Percentiles rank a stretch among this genome's conserved stretches.
These are phyloP conservation scores for Albophoma yamanashiensis DNA, from an alignment of 2,329 filamentous ascomycete genomes.

Conservation along the genomic window DNA sequence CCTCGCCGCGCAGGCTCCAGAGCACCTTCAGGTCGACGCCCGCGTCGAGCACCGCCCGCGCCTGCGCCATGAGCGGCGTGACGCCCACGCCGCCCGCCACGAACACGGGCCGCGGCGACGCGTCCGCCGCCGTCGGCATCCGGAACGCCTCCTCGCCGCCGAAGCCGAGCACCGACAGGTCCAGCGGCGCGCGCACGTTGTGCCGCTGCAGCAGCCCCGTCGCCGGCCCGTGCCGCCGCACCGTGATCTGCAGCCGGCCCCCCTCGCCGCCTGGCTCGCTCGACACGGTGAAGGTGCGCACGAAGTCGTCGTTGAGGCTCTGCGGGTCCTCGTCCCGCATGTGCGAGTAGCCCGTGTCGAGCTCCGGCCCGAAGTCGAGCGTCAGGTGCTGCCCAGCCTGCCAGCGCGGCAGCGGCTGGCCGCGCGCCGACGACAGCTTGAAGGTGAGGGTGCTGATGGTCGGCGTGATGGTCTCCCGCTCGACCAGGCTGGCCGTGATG, in stretches of 20 bases:
- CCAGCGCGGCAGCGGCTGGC: conserved; percentile 31
- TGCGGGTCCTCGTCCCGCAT: conserved; percentile 75
- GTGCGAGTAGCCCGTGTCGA: conserved; percentile 67
- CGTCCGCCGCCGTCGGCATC: conserved; percentile 12
- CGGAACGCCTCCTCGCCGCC: conserved; percentile 47
- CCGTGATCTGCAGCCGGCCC: conserved; percentile 63
- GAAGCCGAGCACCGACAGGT: conserved; percentile 61
- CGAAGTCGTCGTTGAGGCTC: conserved; percentile 73
- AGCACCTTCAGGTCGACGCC: conserved; percentile 41
- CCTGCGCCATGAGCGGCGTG: conserved; percentile 67
- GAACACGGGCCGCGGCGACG: conserved; percentile 37
- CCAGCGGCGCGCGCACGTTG: conserved; percentile 41
- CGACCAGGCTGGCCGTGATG: conserved; percentile 43
- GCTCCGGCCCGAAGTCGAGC: conserved; percentile 57
- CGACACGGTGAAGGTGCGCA: conserved; percentile 75
- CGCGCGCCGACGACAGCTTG: conserved; percentile 13
- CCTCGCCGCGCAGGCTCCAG: conserved; percentile 55
- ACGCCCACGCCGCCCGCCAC: conserved; percentile 75
- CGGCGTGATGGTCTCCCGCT: conserved; percentile 51
- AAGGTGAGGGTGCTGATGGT: conserved; percentile 56
- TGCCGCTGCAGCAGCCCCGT: conserved; percentile 55
- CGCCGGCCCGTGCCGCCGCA: conserved; percentile 56
- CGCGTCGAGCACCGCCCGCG: conserved; percentile 31
- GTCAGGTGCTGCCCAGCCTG: conserved; percentile 67
- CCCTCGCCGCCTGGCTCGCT: conserved; percentile 32